phyloP scores from a whole-genome alignment of 495 filamentous ascomycete genomes.

The Cercophora samala region DNA sequence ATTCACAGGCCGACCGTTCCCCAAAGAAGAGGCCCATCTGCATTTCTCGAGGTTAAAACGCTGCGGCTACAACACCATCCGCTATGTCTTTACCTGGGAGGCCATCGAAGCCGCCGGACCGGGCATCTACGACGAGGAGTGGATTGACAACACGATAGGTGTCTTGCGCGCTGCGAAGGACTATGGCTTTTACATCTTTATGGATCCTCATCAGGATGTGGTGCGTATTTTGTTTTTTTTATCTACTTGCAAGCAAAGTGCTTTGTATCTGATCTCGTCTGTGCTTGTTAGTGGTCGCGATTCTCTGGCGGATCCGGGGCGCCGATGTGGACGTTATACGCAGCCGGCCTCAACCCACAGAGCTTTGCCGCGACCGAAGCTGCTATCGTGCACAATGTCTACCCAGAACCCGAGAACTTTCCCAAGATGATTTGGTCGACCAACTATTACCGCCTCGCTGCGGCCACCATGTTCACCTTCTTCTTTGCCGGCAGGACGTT shows the following conservation, averaged over 20 bases:
- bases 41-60: conserved; percentile 85
- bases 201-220: conserved; percentile 98
- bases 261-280: background rate
- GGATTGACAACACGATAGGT: conserved; percentile 84
- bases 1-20: conserved; percentile 82
- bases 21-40: conserved; percentile 72
- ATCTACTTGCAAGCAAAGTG: too few relatives aligned
- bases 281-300: conserved; percentile 70
- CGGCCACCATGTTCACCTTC: conserved; percentile 87
- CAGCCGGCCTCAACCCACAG: conserved; percentile 81
- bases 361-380: conserved; percentile 84
- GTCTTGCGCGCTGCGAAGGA: conserved; percentile 77
- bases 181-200: conserved; percentile 93
- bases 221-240: conserved; percentile 45
- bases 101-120: conserved; percentile 94
- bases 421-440: conserved; percentile 99
- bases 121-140: conserved; percentile 92
- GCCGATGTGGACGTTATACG: conserved; percentile 97
- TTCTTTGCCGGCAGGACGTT: conserved; percentile 94
- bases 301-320: conserved; percentile 93
- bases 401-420: conserved; percentile 78
- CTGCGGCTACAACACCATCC: conserved; percentile 91
- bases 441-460: conserved; percentile 85
- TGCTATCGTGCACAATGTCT: conserved; percentile 91
- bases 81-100: conserved; percentile 98